Evolutionary conservation across 805 yeast species (phyloP).

Genomic region (Wickerhamiella hasegawae): DNA sequence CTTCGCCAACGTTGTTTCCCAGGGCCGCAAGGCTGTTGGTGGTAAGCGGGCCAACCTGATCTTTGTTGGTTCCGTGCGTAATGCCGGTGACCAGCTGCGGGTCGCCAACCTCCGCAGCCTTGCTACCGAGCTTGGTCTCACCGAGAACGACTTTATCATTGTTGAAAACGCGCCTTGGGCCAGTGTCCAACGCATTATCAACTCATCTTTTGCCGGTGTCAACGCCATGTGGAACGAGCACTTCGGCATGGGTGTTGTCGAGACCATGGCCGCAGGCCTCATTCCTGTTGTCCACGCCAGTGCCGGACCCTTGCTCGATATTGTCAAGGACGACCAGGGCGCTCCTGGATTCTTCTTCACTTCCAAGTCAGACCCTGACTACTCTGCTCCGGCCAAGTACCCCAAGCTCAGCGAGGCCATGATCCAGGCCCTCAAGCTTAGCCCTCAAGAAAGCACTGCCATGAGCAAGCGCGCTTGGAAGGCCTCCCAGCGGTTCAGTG

Average conservation of each 20-base stretch:
- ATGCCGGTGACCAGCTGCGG: slow-evolving; percentile 42
- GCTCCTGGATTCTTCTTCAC: slow-evolving; percentile 70
- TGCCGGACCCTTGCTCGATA: slow-evolving; percentile 88
- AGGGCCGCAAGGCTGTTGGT: slow-evolving; percentile 8
- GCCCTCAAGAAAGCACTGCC: slow-evolving; percentile 23
- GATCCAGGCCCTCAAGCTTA: slow-evolving; percentile 25
- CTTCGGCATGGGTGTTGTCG: slow-evolving; percentile 95
- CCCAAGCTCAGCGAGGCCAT: slow-evolving; percentile 39
- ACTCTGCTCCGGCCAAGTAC: slow-evolving; percentile 19
- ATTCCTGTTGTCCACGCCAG: slow-evolving; percentile 86
- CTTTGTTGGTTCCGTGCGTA: slow-evolving; percentile 74
- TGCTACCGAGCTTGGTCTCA: slow-evolving; percentile 30
- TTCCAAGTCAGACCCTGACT: slow-evolving; percentile 60
- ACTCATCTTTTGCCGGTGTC: slow-evolving; percentile 53
- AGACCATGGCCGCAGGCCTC: slow-evolving; percentile 70
- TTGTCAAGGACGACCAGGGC: slow-evolving; percentile 38
- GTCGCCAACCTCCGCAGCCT: slow-evolving; percentile 34
- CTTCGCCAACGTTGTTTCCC: slow-evolving; percentile 35
- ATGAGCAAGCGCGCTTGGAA: slow-evolving; percentile 31
- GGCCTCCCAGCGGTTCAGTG: slow-evolving; percentile 41
- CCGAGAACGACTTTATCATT: slow-evolving; percentile 32
- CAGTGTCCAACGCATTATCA: slow-evolving; percentile 38
- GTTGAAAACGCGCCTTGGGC: slow-evolving; percentile 61
- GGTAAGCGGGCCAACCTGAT: slow-evolving; percentile 38
- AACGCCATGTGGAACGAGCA: slow-evolving; percentile 99